Percentiles rank a stretch among this genome's conserved stretches.
phyloP scores from a whole-genome alignment of 1,284 basidiomycete genomes.

The Sanguinoderma infundibulare region DNA sequence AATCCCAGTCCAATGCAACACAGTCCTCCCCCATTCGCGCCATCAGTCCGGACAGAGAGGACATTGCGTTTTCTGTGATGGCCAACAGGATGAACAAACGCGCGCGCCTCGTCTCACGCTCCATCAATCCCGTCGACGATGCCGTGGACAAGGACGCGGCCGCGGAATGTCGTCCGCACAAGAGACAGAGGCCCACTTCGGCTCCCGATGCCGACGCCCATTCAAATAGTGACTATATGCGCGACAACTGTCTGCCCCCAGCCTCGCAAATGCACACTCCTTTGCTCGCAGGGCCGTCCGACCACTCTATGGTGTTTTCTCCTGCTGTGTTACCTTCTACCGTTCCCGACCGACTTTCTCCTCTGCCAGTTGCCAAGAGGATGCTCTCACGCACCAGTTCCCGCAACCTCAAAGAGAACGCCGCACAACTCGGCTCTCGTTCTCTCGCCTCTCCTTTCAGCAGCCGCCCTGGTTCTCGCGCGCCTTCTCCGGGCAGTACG shows the following conservation, averaged over 20 bases:
- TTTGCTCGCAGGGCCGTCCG: constrained; percentile 20
- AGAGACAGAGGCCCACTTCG: constrained; percentile 25
- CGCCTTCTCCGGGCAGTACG: constrained; percentile 42
- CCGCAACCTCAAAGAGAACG: constrained; percentile 52
- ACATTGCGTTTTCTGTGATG: constrained; percentile 48
- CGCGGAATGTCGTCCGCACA: constrained; percentile 20
- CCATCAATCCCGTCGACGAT: constrained; percentile 8
- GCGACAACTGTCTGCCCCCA: constrained; percentile 13
- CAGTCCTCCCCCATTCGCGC: constrained; percentile 42
- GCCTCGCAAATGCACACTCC: constrained; percentile 24
- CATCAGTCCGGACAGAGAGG: constrained; percentile 37
- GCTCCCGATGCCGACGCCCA: constrained; percentile 6
- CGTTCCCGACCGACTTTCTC: constrained; percentile 43
- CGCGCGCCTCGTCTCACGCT: constrained; percentile 40
- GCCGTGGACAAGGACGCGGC: constrained; percentile 2
- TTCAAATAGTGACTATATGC: constrained; percentile 20
- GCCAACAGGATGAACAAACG: constrained; percentile 53
- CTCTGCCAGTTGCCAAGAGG: constrained; percentile 46
- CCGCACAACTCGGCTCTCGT: constrained; percentile 21
- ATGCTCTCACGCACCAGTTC: constrained; percentile 50
- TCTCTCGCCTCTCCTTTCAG: constrained; percentile 42
- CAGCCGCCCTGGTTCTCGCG: constrained; percentile 47
- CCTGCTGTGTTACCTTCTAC: constrained; percentile 14
- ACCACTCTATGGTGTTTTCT: constrained; percentile 21
- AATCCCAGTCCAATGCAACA: background rate